These are phyloP conservation scores for Aspergillus sp. DNA, from an alignment of 2,329 filamentous ascomycete species.

Conservation along the genomic window DNA sequence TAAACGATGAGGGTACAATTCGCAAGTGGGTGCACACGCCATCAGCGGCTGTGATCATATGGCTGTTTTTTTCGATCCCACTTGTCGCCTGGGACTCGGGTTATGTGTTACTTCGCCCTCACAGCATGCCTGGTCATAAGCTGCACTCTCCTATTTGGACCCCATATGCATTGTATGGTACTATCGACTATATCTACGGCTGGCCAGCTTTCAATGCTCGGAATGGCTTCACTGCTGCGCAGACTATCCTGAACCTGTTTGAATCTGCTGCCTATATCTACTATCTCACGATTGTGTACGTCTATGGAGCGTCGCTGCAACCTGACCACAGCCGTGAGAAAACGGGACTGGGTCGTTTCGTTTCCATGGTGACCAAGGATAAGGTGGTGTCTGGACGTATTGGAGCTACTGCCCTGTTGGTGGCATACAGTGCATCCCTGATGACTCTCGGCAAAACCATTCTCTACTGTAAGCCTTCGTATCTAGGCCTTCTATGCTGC, in stretches of 20 bases:
- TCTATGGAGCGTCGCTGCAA: constrained; percentile 32
- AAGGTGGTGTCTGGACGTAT: constrained; percentile 48
- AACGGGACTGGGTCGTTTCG: constrained; percentile 27
- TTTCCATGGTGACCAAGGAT: constrained; percentile 44
- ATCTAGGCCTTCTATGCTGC: too few relatives aligned
- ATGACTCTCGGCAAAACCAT: constrained; percentile 66
- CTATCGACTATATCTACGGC: constrained; percentile 77
- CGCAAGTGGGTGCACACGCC: constrained; percentile 55
- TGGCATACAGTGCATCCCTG: constrained; percentile 55
- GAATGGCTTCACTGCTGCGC: constrained; percentile 74
- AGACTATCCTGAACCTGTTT: constrained; percentile 63
- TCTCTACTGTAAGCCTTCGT: constrained; percentile 55
- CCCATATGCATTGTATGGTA: constrained; percentile 76
- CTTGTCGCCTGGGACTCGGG: constrained; percentile 76
- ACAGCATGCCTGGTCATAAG: constrained; percentile 72
- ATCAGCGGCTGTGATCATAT: constrained; percentile 57
- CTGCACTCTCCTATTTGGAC: constrained; percentile 68
- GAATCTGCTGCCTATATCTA: constrained; percentile 63
- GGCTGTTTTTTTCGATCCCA: constrained; percentile 70
- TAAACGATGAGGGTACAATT: constrained; percentile 9
- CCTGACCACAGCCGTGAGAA: constrained; percentile 16
- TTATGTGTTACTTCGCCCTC: constrained; percentile 75
- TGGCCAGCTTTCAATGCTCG: constrained; percentile 63
- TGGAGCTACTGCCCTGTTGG: constrained; percentile 52
- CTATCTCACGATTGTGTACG: constrained; percentile 55